Evolutionary conservation across 306 rosid genomes (phyloP).

Genomic region (Dicorynia guianensis): DNA sequence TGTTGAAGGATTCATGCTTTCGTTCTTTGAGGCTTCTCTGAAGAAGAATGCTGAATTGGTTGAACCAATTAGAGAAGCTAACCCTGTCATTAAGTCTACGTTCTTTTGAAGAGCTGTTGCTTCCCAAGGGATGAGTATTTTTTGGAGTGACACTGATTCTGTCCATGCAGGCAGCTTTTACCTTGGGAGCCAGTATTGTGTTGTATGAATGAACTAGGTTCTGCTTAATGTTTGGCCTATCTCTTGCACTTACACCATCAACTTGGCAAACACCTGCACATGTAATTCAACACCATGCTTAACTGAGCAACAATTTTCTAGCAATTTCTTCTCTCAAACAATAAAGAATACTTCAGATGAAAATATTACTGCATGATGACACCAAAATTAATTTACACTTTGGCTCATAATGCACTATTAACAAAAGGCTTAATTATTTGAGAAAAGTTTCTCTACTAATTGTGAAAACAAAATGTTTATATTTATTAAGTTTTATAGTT

Average conservation of each 20-base stretch:
- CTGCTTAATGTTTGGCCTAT: conserved; percentile 69
- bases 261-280: conserved; percentile 77
- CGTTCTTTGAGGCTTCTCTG: conserved; percentile 91
- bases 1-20: conserved; percentile 82
- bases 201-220: conserved; percentile 74
- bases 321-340: conserved; percentile 4
- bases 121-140: conserved; percentile 25
- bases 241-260: conserved; percentile 61
- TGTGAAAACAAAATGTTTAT: no score
- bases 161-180: conserved; percentile 68
- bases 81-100: conserved; percentile 32
- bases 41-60: conserved; percentile 70
- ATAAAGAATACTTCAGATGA: background rate
- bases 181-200: conserved; percentile 74
- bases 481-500: no score
- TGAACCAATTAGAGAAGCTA: conserved; percentile 63
- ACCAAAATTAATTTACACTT: no score
- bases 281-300: conserved; percentile 28
- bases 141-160: conserved; percentile 38
- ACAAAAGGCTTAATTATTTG: no score
- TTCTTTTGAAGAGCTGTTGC: conserved; percentile 42
- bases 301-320: conserved; percentile 9
- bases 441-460: no score
- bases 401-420: no score
- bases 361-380: no score